These are phyloP conservation scores for Grosmannia penicillata DNA, from an alignment of 2,329 filamentous ascomycete genomes.

Conservation along the genomic window DNA sequence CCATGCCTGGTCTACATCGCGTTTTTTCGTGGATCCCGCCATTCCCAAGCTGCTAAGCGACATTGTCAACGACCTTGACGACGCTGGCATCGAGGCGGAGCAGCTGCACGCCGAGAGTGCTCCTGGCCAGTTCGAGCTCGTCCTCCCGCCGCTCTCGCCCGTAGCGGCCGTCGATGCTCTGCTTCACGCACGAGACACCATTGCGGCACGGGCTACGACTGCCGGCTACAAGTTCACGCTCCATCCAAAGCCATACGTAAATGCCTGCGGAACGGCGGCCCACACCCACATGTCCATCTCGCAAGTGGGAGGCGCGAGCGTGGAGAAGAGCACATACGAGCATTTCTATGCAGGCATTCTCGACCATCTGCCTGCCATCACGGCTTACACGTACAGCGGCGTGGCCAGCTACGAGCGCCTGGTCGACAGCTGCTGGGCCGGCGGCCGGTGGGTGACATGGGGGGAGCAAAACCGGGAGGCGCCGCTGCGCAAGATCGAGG, in stretches of 20 bases:
- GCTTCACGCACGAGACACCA: slow-evolving; percentile 54
- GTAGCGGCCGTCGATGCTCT: slow-evolving; percentile 58
- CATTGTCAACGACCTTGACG: slow-evolving; percentile 44
- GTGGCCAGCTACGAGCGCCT: slow-evolving; percentile 55
- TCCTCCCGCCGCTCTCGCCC: slow-evolving; percentile 48
- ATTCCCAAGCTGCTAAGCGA: slow-evolving; percentile 47
- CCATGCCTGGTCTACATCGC: slow-evolving; percentile 58
- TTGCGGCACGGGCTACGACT: slow-evolving; percentile 47
- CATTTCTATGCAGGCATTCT: slow-evolving; percentile 61
- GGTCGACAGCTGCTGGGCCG: slow-evolving; percentile 56
- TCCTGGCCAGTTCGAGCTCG: slow-evolving; percentile 63
- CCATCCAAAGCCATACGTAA: slow-evolving; percentile 52
- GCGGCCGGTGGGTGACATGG: slow-evolving; percentile 68
- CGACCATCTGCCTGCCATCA: slow-evolving; percentile 47
- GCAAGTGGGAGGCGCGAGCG: slow-evolving; percentile 19
- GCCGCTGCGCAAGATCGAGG: slow-evolving; percentile 51
- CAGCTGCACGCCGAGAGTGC: slow-evolving; percentile 64
- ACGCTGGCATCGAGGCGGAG: slow-evolving; percentile 50
- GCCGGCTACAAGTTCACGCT: slow-evolving; percentile 55
- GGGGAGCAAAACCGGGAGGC: slow-evolving; percentile 69
- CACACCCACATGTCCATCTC: slow-evolving; percentile 58
- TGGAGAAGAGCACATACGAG: slow-evolving; percentile 27
- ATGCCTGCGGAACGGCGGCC: slow-evolving; percentile 45
- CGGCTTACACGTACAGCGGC: slow-evolving; percentile 54
- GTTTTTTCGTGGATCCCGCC: slow-evolving; percentile 43